phyloP scores from a whole-genome alignment of 768 basidiomycete species.

The Boletus fagicola region DNA sequence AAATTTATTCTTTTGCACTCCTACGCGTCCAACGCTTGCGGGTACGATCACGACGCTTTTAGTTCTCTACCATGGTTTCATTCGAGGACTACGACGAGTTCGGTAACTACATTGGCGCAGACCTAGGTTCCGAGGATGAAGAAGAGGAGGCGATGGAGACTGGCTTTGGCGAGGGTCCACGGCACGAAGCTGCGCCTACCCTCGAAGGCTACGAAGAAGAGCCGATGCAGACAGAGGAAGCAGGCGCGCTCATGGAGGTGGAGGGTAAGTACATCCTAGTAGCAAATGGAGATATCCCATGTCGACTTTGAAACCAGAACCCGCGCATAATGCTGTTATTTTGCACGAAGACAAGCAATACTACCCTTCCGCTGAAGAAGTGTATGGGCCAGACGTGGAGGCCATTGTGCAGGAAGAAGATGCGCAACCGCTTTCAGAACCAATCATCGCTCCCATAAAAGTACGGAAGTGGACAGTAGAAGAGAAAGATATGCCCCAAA shows the following conservation, averaged over 20 bases:
- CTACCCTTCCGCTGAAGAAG: slow-evolving; percentile 88
- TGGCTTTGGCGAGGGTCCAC: slow-evolving; percentile 40
- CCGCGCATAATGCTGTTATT: slow-evolving; percentile 76
- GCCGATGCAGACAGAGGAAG: slow-evolving; percentile 52
- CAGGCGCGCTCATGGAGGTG: slow-evolving; percentile 77
- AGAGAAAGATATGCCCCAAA: slow-evolving; percentile 94
- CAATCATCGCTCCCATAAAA: slow-evolving; percentile 94
- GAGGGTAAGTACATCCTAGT: slow-evolving; percentile 54
- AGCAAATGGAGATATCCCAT: neutral
- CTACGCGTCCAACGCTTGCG: slow-evolving; percentile 22
- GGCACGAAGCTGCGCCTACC: slow-evolving; percentile 46
- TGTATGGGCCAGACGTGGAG: slow-evolving; percentile 93
- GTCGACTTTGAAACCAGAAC: slow-evolving; percentile 47
- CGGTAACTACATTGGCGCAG: slow-evolving; percentile 96
- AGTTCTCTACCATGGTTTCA: slow-evolving; percentile 45
- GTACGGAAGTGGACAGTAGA: slow-evolving; percentile 92
- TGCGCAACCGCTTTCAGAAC: slow-evolving; percentile 90
- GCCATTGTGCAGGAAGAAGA: slow-evolving; percentile 98
- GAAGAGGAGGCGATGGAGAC: slow-evolving; percentile 54
- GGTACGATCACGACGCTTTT: neutral
- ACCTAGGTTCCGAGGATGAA: slow-evolving; percentile 81
- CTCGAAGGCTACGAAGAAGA: slow-evolving; percentile 86
- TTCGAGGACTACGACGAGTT: slow-evolving; percentile 88
- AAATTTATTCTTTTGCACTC: slow-evolving; percentile 28
- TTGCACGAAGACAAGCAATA: slow-evolving; percentile 98